Evolutionary conservation across 225 moss, liverwort and hornwort species (phyloP).

Genomic region (Physcomitrellopsis africana): DNA sequence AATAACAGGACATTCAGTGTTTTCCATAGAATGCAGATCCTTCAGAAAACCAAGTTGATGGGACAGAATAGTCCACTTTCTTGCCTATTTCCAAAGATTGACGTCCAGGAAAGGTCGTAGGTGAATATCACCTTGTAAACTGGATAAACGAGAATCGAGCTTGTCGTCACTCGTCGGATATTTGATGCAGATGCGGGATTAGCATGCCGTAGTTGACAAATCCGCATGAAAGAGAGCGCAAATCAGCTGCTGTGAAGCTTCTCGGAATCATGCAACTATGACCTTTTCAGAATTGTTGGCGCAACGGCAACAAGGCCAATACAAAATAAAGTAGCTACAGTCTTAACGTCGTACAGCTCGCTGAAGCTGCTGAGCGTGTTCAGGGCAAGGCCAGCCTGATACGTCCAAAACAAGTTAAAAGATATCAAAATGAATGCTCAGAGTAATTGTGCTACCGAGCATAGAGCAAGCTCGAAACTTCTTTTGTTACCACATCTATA

Average conservation of each 20-base stretch:
- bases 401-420: constrained; percentile 21
- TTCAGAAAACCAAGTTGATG: background rate
- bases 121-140: constrained; percentile 21
- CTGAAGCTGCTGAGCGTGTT: constrained; percentile 70
- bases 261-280: constrained; percentile 26
- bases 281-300: constrained; percentile 55
- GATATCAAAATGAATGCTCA: background rate
- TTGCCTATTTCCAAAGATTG: constrained; percentile 17
- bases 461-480: no score
- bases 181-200: background rate
- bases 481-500: no score
- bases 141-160: background rate
- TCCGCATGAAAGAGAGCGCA: background rate
- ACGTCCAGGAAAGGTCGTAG: constrained; percentile 15
- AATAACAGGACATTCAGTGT: background rate
- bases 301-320: constrained; percentile 84
- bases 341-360: constrained; percentile 84
- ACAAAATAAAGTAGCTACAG: constrained; percentile 69
- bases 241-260: constrained; percentile 48
- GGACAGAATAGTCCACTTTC: constrained; percentile 2
- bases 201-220: constrained; percentile 25
- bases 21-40: constrained; percentile 24
- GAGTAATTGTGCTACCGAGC: no score
- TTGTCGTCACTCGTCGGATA: constrained; percentile 13
- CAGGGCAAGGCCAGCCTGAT: constrained; percentile 88